Evolutionary conservation across 352 stramenopile genomes (phyloP).

Genomic region (Phytopythium chamaehyphon): DNA sequence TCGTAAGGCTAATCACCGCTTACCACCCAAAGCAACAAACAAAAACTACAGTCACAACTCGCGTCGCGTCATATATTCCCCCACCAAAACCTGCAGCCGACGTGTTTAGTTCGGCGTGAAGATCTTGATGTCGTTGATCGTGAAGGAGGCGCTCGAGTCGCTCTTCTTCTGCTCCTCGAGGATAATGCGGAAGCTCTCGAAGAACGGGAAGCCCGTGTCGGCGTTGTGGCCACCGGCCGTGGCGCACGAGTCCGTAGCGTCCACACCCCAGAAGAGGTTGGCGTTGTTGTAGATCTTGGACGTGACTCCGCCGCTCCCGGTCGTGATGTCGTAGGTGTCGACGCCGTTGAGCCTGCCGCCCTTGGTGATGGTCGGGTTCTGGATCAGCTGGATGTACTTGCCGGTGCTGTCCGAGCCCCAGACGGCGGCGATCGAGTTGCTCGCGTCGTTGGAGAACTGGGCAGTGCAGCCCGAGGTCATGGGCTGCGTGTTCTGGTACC

Average conservation of each 20-base stretch:
- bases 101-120: slow-evolving; percentile 53
- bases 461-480: slow-evolving; percentile 67
- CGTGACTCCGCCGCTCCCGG: slow-evolving; percentile 36
- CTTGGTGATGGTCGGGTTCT: slow-evolving; percentile 63
- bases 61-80: neutral
- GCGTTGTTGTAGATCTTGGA: slow-evolving; percentile 81
- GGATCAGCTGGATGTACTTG: slow-evolving; percentile 67
- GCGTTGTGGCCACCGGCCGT: slow-evolving; percentile 49
- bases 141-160: slow-evolving; percentile 63
- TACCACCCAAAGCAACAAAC: too few species aligned
- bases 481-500: slow-evolving; percentile 50
- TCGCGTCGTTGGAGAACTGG: slow-evolving; percentile 53
- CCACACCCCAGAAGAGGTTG: slow-evolving; percentile 62
- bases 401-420: slow-evolving; percentile 56
- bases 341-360: slow-evolving; percentile 46
- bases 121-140: slow-evolving; percentile 72
- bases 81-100: neutral
- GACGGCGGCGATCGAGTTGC: slow-evolving; percentile 65
- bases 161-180: slow-evolving; percentile 75
- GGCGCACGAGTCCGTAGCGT: slow-evolving; percentile 34
- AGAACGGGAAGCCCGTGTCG: slow-evolving; percentile 70
- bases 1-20: too few species aligned
- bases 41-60: too few species aligned
- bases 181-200: slow-evolving; percentile 69
- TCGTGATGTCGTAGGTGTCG: slow-evolving; percentile 58